phyloP scores from a whole-genome alignment of 129 eudicot species.

The Centella asiatica region DNA sequence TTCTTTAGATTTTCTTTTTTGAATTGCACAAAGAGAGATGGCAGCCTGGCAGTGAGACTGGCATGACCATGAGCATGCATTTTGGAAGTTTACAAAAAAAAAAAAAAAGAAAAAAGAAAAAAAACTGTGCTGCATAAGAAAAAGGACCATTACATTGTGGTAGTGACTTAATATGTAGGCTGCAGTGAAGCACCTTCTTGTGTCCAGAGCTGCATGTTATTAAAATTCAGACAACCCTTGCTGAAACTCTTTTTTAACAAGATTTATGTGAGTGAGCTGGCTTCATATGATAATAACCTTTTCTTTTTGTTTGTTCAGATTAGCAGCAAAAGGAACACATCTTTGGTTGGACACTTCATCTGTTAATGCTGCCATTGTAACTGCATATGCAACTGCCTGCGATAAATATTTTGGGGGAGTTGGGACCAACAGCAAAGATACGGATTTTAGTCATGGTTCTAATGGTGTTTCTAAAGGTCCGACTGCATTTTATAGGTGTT shows the following conservation, averaged over 20 bases:
- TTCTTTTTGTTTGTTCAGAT: conserved; percentile 33
- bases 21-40: not conserved
- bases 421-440: conserved; percentile 23
- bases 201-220: too few relatives aligned
- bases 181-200: too few relatives aligned
- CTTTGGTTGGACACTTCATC: conserved; percentile 85
- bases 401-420: conserved; percentile 28
- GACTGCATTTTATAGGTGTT: conserved; percentile 41
- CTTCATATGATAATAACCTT: not conserved
- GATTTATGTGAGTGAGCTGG: not conserved
- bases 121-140: not conserved
- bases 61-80: too few relatives aligned
- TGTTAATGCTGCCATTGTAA: conserved; percentile 77
- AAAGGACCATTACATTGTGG: not conserved
- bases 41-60: not conserved
- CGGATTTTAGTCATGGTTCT: conserved; percentile 10
- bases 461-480: conserved; percentile 46
- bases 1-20: not conserved
- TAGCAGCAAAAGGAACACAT: conserved; percentile 74
- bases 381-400: conserved; percentile 57
- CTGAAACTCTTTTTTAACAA: not conserved
- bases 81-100: too few relatives aligned
- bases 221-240: too few relatives aligned
- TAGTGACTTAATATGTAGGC: not conserved
- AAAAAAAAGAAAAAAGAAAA: too few relatives aligned